phyloP scores from a whole-genome alignment of 2,329 filamentous ascomycete genomes.

The Paracoccidioides brasiliensis region DNA sequence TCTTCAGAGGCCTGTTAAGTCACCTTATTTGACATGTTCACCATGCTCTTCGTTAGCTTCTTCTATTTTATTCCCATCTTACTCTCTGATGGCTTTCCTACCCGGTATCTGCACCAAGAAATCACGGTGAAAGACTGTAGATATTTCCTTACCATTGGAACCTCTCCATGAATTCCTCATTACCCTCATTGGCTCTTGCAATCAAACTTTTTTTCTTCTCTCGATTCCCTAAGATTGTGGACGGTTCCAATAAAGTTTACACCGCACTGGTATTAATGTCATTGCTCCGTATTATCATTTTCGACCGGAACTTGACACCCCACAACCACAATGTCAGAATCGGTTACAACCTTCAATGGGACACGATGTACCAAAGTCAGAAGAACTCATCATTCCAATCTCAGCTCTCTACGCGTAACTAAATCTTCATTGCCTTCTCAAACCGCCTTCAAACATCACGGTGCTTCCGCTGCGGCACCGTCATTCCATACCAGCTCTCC shows the following conservation, averaged over 20 bases:
- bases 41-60: neutral
- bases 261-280: neutral
- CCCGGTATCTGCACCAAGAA: neutral
- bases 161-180: slow-evolving; percentile 1
- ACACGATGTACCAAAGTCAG: slow-evolving; percentile 16
- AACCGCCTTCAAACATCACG: neutral
- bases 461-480: neutral
- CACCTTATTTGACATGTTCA: neutral
- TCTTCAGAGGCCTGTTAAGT: neutral
- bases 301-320: slow-evolving; percentile 1
- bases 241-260: too few relatives aligned
- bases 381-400: slow-evolving; percentile 8
- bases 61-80: neutral
- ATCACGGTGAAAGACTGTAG: neutral
- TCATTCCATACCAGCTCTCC: neutral
- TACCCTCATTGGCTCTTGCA: neutral
- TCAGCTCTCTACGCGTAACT: neutral
- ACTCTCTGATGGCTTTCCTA: neutral
- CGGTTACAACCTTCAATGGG: slow-evolving; percentile 14
- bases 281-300: too few relatives aligned
- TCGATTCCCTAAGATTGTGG: neutral
- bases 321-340: slow-evolving; percentile 17
- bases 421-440: neutral
- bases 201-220: neutral
- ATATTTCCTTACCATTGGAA: neutral